Evolutionary conservation across 2,329 filamentous ascomycete genomes (phyloP).

Genomic region (Fusarium dlaminii): DNA sequence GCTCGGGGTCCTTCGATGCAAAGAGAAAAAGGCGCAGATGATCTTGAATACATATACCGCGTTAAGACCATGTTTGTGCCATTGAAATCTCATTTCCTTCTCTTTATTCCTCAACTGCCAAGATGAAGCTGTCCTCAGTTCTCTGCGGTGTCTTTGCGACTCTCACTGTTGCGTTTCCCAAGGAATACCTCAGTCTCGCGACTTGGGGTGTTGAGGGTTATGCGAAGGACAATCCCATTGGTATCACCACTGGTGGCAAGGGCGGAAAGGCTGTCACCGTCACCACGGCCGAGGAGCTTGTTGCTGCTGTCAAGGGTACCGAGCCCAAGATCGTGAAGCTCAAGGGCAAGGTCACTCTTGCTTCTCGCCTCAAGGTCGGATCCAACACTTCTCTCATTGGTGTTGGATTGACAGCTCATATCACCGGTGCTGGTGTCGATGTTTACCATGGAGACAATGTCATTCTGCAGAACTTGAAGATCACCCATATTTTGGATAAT

Average conservation of each 20-base stretch:
- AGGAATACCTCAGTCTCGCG: conserved; percentile 30
- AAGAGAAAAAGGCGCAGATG: not conserved
- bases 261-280: conserved; percentile 60
- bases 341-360: conserved; percentile 45
- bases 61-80: no score
- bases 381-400: conserved; percentile 57
- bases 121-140: conserved; percentile 30
- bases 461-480: conserved; percentile 52
- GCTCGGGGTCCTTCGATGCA: not conserved
- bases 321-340: conserved; percentile 55
- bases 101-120: not conserved
- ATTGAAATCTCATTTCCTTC: not conserved
- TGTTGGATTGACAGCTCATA: conserved; percentile 46
- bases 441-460: conserved; percentile 51
- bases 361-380: conserved; percentile 54
- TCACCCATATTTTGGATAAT: conserved; percentile 49
- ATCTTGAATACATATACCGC: conserved; percentile 7
- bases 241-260: conserved; percentile 51
- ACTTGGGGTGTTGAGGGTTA: conserved; percentile 41
- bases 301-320: conserved; percentile 54
- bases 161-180: conserved; percentile 23
- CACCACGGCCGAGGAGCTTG: conserved; percentile 54
- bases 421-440: conserved; percentile 50
- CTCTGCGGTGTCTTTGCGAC: conserved; percentile 23
- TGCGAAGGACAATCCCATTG: conserved; percentile 50